A percentile compares a stretch with the other conserved stretches of the same genome.
phyloP scores from a whole-genome alignment of 1,284 basidiomycete species.

The Trichosporon sp. region DNA sequence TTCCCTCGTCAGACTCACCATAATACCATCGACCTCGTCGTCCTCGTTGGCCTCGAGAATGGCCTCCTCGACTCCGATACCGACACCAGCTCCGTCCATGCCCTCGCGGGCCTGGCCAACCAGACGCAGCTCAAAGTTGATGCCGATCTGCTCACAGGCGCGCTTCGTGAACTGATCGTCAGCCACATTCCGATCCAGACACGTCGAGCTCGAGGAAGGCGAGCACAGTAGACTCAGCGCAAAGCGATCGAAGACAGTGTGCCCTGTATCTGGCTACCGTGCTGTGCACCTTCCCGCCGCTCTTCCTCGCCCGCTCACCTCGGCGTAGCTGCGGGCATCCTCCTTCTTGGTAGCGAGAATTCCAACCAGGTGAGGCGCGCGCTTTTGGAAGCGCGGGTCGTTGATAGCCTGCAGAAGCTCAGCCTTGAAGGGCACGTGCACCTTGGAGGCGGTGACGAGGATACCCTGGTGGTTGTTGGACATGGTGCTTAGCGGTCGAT shows the following conservation, averaged over 20 bases:
- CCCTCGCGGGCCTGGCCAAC: conserved; percentile 55
- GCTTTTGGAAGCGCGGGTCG: conserved; percentile 28
- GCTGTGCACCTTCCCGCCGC: not conserved
- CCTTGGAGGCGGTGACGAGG: conserved; percentile 46
- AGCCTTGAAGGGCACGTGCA: conserved; percentile 46
- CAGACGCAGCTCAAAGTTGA: conserved; percentile 72
- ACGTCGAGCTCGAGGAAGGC: not conserved
- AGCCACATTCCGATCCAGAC: not conserved
- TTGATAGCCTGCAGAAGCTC: conserved; percentile 40
- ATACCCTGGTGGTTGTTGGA: conserved; percentile 35
- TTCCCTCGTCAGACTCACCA: conserved; percentile 59
- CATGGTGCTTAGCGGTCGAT: conserved; percentile 8
- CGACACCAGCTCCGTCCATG: conserved; percentile 51
- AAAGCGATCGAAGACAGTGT: too few species aligned
- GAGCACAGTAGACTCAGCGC: not conserved
- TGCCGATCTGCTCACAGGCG: conserved; percentile 81
- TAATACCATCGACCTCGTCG: conserved; percentile 80
- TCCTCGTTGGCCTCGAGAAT: conserved; percentile 93
- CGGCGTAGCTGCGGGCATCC: conserved; percentile 84
- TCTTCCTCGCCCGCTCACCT: conserved; percentile 44
- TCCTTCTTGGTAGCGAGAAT: conserved; percentile 82
- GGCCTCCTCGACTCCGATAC: conserved; percentile 81
- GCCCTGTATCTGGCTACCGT: not conserved
- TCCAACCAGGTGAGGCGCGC: conserved; percentile 73
- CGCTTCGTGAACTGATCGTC: conserved; percentile 66